Conservation (phyloP, 805 yeast species). For the Metschnikowia colocasiae region DNA sequence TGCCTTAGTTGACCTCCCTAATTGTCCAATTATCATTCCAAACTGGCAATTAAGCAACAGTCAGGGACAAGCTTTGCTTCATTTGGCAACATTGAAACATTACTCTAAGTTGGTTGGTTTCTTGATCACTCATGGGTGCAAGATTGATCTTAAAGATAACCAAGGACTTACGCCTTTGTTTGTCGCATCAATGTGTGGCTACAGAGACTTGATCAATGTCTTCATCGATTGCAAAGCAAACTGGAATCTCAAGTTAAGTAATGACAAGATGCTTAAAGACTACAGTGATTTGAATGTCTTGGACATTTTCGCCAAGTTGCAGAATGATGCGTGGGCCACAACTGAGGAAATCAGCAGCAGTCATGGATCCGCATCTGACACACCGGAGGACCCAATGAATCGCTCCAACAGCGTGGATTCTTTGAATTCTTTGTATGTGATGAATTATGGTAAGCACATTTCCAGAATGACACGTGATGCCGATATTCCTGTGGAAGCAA, state of each 20-base stretch:
- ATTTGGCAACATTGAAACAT: constrained; percentile 77
- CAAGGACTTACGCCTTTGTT: constrained; percentile 88
- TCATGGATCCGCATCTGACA: constrained; percentile 12
- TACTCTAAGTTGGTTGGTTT: constrained; percentile 58
- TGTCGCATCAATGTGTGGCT: constrained; percentile 75
- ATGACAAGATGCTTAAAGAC: constrained; percentile 43
- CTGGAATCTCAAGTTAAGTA: constrained; percentile 46
- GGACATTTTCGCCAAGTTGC: constrained; percentile 35
- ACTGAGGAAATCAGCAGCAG: constrained; percentile 10
- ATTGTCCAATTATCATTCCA: constrained; percentile 57
- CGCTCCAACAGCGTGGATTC: constrained; percentile 38
- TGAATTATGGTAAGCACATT: constrained; percentile 37
- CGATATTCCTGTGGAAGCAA: neutral
- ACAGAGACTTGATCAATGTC: constrained; percentile 59
- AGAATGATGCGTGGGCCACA: constrained; percentile 12
- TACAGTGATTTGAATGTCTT: constrained; percentile 44
- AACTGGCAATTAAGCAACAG: constrained; percentile 78
- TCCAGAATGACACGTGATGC: constrained; percentile 36
- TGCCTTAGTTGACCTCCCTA: constrained; percentile 60
- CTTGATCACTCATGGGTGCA: constrained; percentile 63
- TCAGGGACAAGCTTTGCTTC: constrained; percentile 86
- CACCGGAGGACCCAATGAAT: constrained; percentile 20
- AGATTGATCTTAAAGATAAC: constrained; percentile 67
- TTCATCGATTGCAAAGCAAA: constrained; percentile 65
- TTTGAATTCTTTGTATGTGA: constrained; percentile 37